Evolutionary conservation across 2,329 filamentous ascomycete species (phyloP).

Genomic region (Teratosphaeria zuluensis): DNA sequence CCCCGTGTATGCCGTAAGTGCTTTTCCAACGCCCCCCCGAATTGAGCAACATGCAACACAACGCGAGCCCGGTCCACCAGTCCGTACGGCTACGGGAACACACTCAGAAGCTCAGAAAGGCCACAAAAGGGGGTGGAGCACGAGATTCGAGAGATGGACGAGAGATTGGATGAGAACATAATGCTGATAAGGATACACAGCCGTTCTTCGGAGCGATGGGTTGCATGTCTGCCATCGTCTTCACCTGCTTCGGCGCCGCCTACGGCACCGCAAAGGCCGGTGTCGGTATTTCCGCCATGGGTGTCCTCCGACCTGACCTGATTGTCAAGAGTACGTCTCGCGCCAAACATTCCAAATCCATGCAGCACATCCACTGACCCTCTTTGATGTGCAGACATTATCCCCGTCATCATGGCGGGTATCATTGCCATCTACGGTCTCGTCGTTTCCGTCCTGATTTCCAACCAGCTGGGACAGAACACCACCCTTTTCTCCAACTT

Average conservation of each 20-base stretch:
- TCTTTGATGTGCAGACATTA: slow-evolving; percentile 61
- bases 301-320: slow-evolving; percentile 92
- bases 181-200: slow-evolving; percentile 28
- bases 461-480: slow-evolving; percentile 41
- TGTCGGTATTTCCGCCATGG: slow-evolving; percentile 97
- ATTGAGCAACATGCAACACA: not conserved
- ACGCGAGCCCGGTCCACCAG: not conserved
- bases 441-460: slow-evolving; percentile 46
- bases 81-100: not conserved
- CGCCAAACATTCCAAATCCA: not conserved
- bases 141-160: not conserved
- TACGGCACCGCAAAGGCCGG: slow-evolving; percentile 99
- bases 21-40: slow-evolving; percentile 6
- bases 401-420: slow-evolving; percentile 99
- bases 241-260: slow-evolving; percentile 91
- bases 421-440: slow-evolving; percentile 91
- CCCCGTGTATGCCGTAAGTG: slow-evolving; percentile 98
- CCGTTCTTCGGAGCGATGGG: slow-evolving; percentile 97
- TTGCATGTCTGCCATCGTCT: slow-evolving; percentile 89
- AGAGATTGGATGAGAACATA: not conserved
- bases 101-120: not conserved
- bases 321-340: slow-evolving; percentile 93
- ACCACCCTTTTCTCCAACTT: slow-evolving; percentile 42
- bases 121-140: not conserved
- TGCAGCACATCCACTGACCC: slow-evolving; percentile 6